A percentile compares a stretch with the other conserved stretches of the same genome.
Evolutionary conservation across 305 asterid species (phyloP).

Genomic region (Nicotiana rustica): DNA sequence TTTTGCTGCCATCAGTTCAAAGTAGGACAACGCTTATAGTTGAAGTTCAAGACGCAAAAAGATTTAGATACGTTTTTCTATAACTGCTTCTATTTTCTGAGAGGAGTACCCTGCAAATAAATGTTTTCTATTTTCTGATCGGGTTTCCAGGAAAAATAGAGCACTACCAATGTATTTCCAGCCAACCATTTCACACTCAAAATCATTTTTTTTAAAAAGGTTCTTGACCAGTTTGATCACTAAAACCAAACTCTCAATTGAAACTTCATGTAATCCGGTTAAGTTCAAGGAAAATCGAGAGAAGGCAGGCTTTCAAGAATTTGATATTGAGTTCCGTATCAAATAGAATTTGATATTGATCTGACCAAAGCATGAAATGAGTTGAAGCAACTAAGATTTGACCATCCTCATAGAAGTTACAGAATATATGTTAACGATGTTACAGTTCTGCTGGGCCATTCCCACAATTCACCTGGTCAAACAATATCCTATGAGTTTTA

Average conservation of each 20-base stretch:
- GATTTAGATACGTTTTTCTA: neutral
- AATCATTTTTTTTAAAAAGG: neutral
- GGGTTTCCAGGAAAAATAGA: neutral
- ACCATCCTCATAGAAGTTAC: too few relatives aligned
- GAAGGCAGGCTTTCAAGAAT: too few relatives aligned
- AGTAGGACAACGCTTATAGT: neutral
- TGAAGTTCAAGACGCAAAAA: neutral
- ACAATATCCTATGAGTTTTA: too few relatives aligned
- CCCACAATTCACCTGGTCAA: too few relatives aligned
- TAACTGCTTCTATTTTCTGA: neutral
- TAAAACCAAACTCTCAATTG: neutral
- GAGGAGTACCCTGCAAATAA: neutral
- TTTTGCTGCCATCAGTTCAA: neutral
- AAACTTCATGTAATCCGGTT: too few relatives aligned
- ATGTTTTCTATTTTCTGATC: slow-evolving; percentile 11
- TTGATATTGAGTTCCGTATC: too few relatives aligned
- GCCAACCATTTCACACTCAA: neutral
- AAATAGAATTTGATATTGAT: too few relatives aligned
- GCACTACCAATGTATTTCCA: neutral
- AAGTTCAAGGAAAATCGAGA: too few relatives aligned
- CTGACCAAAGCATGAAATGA: too few relatives aligned
- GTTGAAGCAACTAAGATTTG: too few relatives aligned
- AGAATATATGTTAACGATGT: too few relatives aligned
- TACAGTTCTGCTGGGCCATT: too few relatives aligned
- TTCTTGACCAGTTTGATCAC: neutral